Conservation (phyloP, 164 flowering plant species). For the Paratinospora sagittata region DNA sequence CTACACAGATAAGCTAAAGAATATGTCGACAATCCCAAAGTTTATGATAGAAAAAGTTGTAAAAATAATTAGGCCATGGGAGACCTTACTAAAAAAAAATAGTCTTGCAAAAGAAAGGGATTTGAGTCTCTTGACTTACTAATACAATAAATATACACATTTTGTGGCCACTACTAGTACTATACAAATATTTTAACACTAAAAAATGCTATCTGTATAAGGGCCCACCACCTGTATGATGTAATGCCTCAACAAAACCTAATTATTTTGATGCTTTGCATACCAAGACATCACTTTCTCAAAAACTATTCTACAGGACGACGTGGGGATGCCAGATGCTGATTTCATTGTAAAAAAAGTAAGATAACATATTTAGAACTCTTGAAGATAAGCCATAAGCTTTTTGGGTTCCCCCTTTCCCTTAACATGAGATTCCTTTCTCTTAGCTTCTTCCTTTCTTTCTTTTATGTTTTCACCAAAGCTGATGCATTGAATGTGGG, state of each 20-base stretch:
- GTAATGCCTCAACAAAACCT: neutral
- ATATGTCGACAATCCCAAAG: too few species aligned
- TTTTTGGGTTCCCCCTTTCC: neutral
- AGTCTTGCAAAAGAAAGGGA: too few species aligned
- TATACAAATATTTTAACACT: too few species aligned
- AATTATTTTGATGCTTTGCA: neutral
- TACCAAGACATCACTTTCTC: neutral
- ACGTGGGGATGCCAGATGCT: neutral
- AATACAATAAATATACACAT: too few species aligned
- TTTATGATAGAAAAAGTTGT: too few species aligned
- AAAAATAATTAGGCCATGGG: too few species aligned
- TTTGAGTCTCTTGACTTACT: too few species aligned
- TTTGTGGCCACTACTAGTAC: too few species aligned
- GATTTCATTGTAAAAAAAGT: neutral
- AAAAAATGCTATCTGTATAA: too few species aligned
- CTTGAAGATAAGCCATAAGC: neutral
- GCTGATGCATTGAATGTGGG: constrained; percentile 41
- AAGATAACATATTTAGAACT: neutral
- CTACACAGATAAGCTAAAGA: too few species aligned
- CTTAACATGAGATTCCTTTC: neutral
- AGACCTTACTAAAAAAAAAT: too few species aligned
- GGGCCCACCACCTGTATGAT: neutral
- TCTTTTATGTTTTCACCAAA: constrained; percentile 16
- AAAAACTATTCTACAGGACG: neutral
- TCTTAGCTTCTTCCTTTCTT: neutral